Conservation (phyloP, 2,329 filamentous ascomycete species). For the Pestalotiopsis sp. region DNA sequence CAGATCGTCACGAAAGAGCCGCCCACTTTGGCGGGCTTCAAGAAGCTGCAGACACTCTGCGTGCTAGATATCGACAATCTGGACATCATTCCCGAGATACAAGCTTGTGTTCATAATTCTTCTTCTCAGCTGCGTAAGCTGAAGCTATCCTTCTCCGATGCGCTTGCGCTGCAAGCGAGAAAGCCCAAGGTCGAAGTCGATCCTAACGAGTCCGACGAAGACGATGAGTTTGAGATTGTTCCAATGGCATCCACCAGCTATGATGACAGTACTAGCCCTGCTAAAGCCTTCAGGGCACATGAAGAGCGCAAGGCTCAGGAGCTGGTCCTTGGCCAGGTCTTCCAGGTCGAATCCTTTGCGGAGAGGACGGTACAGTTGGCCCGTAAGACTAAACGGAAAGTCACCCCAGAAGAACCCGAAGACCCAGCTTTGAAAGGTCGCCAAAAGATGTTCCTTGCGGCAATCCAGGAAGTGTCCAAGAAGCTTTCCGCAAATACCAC, state of each 20-base stretch:
- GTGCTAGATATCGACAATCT: conserved; percentile 62
- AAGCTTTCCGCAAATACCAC: conserved; percentile 41
- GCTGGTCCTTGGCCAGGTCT: conserved; percentile 50
- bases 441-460: conserved; percentile 9
- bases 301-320: conserved; percentile 58
- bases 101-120: conserved; percentile 54
- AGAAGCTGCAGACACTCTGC: conserved; percentile 50
- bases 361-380: conserved; percentile 32
- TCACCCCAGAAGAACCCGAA: conserved; percentile 16
- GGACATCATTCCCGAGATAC: conserved; percentile 56
- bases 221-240: conserved; percentile 54
- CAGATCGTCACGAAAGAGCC: conserved; percentile 38
- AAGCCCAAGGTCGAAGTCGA: conserved; percentile 42
- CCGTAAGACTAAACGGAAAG: conserved; percentile 29
- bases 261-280: conserved; percentile 40
- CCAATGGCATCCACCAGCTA: conserved; percentile 28
- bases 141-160: conserved; percentile 58
- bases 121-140: conserved; percentile 54
- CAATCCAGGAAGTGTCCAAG: conserved; percentile 40
- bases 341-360: conserved; percentile 47
- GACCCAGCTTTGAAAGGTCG: background rate
- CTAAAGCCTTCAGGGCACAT: conserved; percentile 47
- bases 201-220: conserved; percentile 50
- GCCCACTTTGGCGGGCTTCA: conserved; percentile 58
- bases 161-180: conserved; percentile 46